Percentiles rank a stretch among this genome's conserved stretches.
phyloP scores from a whole-genome alignment of 257 asterid species.

The Primulina eburnea region DNA sequence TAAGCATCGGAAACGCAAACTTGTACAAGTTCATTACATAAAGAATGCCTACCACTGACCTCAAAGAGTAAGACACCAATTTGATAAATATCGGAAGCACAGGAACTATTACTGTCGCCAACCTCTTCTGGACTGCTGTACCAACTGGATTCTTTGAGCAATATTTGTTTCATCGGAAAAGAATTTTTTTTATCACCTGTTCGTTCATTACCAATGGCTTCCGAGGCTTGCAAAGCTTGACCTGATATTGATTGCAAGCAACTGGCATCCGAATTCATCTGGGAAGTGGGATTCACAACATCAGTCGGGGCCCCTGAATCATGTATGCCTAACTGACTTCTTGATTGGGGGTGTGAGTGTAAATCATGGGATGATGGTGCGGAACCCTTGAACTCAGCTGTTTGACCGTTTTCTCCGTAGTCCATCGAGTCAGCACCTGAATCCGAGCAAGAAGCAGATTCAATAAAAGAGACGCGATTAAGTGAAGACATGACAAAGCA shows the following conservation, averaged over 20 bases:
- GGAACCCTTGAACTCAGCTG: constrained; percentile 46
- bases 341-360: constrained; percentile 8
- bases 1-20: neutral
- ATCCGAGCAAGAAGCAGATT: constrained; percentile 85
- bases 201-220: constrained; percentile 34
- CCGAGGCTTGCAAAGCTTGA: constrained; percentile 31
- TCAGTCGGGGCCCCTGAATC: constrained; percentile 26
- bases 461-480: constrained; percentile 76
- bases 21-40: neutral
- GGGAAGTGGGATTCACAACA: constrained; percentile 33
- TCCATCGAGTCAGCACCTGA: constrained; percentile 63
- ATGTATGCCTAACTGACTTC: constrained; percentile 24
- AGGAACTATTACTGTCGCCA: constrained; percentile 47
- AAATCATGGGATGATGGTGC: constrained; percentile 29
- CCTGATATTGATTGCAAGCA: constrained; percentile 44
- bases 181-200: constrained; percentile 52
- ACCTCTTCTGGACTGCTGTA: constrained; percentile 78
- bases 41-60: constrained; percentile 38
- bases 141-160: constrained; percentile 84
- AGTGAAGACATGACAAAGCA: constrained; percentile 84
- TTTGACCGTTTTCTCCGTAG: constrained; percentile 43
- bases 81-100: constrained; percentile 84
- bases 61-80: constrained; percentile 95
- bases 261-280: constrained; percentile 38
- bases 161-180: constrained; percentile 81